Evolutionary conservation across 169 alveolate genomes (phyloP), one percentile per base, ranked within the genome.

Genomic region (Babesia ovata): DNA sequence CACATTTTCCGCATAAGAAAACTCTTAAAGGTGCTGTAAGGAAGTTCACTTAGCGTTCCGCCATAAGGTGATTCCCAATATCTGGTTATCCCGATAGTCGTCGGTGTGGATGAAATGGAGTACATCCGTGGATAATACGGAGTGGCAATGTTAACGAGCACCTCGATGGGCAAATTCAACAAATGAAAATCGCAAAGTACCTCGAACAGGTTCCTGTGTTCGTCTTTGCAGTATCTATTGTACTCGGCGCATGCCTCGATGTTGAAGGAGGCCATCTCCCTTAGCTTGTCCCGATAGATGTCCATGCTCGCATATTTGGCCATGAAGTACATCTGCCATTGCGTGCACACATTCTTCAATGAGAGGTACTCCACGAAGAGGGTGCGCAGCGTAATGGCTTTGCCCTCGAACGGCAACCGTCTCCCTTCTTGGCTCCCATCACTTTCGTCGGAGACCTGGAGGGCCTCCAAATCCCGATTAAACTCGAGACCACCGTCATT

Each of bases 121-220:
- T 73, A 73, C 72, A 82, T 36, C 45, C 89, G 53, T 24, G 89
- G 83, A 62, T 71, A 82, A 58, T 65, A 73, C 26, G 89, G 89
- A 9, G 84, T 65, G 29, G 78, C 57, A 39, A 82, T 82, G 53
- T 82, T 82, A 2, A 82, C 39, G 33, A 82, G 62, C 19, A 65
- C 75, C n/a, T 82, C 62, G 72, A 82, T 33, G 19, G 89, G 84
- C 66, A 82, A 24, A 3, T 29, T 63, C 39, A 63, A 66, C 33
- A 63, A 46, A 24, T 60, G 26, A 66, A 82, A 82, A 45, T 82
- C 89, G 29, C 50, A 54, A 7, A 82, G 57, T 2, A 82, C 89
- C 17, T 82, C 89, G 26, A 54, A 39, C 36, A 82, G 70, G 26
- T 66, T 60, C 65, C 89, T 63, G 21, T 70, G 36, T 46, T 82